Evolutionary conservation across 176 grass and related monocot species (phyloP), one percentile per base, ranked within the genome.

Genomic region (Saccharum spontaneum): DNA sequence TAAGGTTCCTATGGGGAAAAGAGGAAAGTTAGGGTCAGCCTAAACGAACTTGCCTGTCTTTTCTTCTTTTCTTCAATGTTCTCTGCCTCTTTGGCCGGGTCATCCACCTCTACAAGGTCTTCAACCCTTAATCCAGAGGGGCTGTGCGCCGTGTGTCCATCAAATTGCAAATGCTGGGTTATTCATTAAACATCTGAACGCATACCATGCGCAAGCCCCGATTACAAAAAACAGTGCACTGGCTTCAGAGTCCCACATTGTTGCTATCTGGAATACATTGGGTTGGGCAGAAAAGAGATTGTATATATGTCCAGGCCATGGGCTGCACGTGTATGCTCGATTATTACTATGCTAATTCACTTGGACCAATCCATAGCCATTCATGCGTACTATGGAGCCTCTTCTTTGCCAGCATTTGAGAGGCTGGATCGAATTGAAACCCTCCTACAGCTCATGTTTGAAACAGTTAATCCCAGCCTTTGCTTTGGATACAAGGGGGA

Each of bases 381-480:
- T 39, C 71, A 88, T 83, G 61, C 1, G 10, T 71, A 71, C 22
- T 4, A 6, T 71, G 11, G 22, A 72, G 38, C 22, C 20, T 79
- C 39, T 79, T 23, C 26, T 48, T 71, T 80, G 46, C 36, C 55
- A 44, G 81, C 36, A 84, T 60, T 63, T 73, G 45, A n/a, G 39
- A 26, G 63, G 24, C 67, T 82, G 44, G 66, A 90, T 78, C 26
- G 9, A 71, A 72, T 86, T 33, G 24, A 63, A 86, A 57, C 31
- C 30, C 40, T 77, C 31, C n/a, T 57, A 10, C 15, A 82, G 48
- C 17, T 45, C 18, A 82, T 77, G 13, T 16, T 86, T 24, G 36
- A 78, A 65, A 55, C 72, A 82, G 31, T 40, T 77, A 72, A 6
- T 4, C 57, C 5, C 57, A 18, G 36, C 57, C 17, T 79, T 20